Evolutionary conservation across 208 protist genomes (phyloP), one percentile per base, ranked within the genome.

Genomic region (Crithidia acanthocephali): DNA sequence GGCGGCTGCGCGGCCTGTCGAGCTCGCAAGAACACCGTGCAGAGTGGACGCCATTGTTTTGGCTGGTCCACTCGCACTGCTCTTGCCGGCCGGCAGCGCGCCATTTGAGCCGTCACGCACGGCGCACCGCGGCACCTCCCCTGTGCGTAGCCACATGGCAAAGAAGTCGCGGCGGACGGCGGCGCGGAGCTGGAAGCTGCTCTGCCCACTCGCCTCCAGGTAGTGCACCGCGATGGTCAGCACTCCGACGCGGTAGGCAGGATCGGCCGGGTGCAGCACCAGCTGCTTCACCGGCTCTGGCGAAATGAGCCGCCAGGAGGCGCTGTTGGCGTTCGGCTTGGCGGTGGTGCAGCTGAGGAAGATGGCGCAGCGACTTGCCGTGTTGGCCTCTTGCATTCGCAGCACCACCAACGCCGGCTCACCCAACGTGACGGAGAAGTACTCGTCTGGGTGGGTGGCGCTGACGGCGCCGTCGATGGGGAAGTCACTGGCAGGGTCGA

Each of bases 301-400:
- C 7, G 86, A 93, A 10, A 85, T 68, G 47, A 87, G 72, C 44
- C 85, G 82, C 93, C 93, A 97, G 30, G 90, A 76, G 15, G 93
- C 91, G 18, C 82, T 97, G 64, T 94, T 79, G 22, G 68, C 80
- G 66, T 76, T 89, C 6, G 91, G 91, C 16, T 83, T 66, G 5
- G 73, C 33, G 35, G 90, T 85, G 18, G 59, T 83, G 40, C 87
- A 87, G 69, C 87, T 95, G 32, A 91, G 66, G 45, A 95, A 74
- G 42, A 97, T 67, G 15, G 83, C 72, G 63, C 91, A 96, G 27
- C 88, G 82, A 35, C 86, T 81, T 2, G 87, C 85, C 22, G 76
- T 87, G 76, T 92, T 94, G 40, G 82, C 85, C 77, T 97, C 91
- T 62, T 92, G 88, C 74, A 95, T 84, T 20, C 83, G 76, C 33